Evolutionary conservation across 2,329 filamentous ascomycete genomes (phyloP).

Genomic region (Fusarium mexicanum): DNA sequence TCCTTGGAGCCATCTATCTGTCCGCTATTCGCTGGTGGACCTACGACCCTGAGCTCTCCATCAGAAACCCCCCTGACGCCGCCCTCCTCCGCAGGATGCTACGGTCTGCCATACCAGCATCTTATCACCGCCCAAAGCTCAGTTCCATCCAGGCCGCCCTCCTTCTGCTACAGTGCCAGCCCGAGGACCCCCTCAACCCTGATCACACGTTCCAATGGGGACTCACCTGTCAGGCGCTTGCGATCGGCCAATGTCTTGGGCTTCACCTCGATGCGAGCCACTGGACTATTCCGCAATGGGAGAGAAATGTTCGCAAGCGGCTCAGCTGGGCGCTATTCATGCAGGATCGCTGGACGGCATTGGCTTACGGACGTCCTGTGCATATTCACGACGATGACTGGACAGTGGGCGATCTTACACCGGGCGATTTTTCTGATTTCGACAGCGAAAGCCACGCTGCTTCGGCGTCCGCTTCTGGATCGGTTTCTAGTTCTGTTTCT

Average conservation of each 20-base stretch:
- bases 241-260: slow-evolving; percentile 62
- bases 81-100: slow-evolving; percentile 39
- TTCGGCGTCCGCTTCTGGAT: slow-evolving; percentile 11
- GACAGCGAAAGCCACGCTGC: slow-evolving; percentile 27
- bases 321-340: slow-evolving; percentile 69
- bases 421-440: slow-evolving; percentile 48
- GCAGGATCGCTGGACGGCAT: slow-evolving; percentile 65
- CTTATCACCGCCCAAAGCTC: slow-evolving; percentile 45
- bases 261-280: slow-evolving; percentile 64
- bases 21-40: slow-evolving; percentile 65
- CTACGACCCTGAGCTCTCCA: slow-evolving; percentile 51
- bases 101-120: slow-evolving; percentile 40
- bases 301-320: slow-evolving; percentile 64
- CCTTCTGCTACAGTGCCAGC: slow-evolving; percentile 43
- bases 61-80: slow-evolving; percentile 41
- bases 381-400: slow-evolving; percentile 47
- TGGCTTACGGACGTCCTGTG: slow-evolving; percentile 44
- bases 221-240: slow-evolving; percentile 57
- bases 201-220: slow-evolving; percentile 49
- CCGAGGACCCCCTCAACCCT: slow-evolving; percentile 48
- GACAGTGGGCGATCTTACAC: slow-evolving; percentile 41
- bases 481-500: slow-evolving; percentile 24
- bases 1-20: slow-evolving; percentile 65
- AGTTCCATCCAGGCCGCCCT: slow-evolving; percentile 45
- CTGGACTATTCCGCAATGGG: slow-evolving; percentile 68